A percentile compares a stretch with the other conserved stretches of the same genome.
Conservation (phyloP, 305 asterid genomes). For the Plantago lanceolata region DNA sequence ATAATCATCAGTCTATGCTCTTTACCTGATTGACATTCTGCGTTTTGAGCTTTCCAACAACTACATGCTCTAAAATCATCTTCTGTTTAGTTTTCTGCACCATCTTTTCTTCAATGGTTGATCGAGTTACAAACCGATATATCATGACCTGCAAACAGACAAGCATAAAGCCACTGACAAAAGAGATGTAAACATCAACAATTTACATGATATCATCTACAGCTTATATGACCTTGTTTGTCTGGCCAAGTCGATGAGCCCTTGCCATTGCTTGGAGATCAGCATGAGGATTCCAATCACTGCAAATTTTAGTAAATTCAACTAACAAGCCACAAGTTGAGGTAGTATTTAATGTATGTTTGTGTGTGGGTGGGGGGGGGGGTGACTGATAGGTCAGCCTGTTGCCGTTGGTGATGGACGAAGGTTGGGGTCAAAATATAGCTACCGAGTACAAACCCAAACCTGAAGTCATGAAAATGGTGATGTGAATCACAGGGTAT, state of each 20-base stretch:
- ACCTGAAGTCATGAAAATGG: background rate
- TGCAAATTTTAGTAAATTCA: slow-evolving; percentile 33
- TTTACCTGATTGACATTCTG: slow-evolving; percentile 89
- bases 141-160: slow-evolving; percentile 76
- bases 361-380: too few species aligned
- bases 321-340: background rate
- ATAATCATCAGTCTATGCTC: slow-evolving; percentile 20
- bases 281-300: slow-evolving; percentile 99
- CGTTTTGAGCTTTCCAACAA: slow-evolving; percentile 88
- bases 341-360: too few species aligned
- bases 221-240: slow-evolving; percentile 67
- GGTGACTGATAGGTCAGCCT: background rate
- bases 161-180: slow-evolving; percentile 23
- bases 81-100: slow-evolving; percentile 97
- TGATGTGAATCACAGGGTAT: background rate
- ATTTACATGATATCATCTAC: slow-evolving; percentile 21
- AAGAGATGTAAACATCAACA: slow-evolving; percentile 26
- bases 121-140: slow-evolving; percentile 75
- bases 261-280: slow-evolving; percentile 99
- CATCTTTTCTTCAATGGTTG: slow-evolving; percentile 97
- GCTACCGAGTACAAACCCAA: background rate
- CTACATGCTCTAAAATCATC: slow-evolving; percentile 97
- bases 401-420: background rate
- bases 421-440: background rate
- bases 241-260: slow-evolving; percentile 99